Evolutionary conservation across 306 rosid genomes (phyloP).

Genomic region (Echinosophora koreensis): DNA sequence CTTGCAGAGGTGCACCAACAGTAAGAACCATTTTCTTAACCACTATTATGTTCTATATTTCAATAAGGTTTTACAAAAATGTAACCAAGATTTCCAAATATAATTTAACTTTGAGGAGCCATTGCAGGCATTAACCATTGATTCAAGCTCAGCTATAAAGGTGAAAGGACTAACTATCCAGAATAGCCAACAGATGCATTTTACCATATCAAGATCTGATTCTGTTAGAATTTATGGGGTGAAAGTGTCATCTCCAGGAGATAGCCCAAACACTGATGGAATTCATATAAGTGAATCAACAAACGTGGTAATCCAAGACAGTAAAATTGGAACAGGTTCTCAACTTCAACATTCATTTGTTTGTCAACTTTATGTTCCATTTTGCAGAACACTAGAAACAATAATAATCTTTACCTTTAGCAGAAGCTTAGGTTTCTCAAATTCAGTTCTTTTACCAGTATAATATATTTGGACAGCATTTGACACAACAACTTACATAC

Average conservation of each 20-base stretch:
- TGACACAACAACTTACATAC: no score
- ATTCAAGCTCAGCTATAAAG: slow-evolving; percentile 72
- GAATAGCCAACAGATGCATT: slow-evolving; percentile 96
- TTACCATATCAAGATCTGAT: slow-evolving; percentile 69
- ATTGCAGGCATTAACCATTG: slow-evolving; percentile 92
- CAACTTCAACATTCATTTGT: slow-evolving; percentile 10
- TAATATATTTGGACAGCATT: no score
- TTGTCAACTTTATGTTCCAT: not conserved
- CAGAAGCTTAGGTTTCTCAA: no score
- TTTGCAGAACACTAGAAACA: no score
- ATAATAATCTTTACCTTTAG: no score
- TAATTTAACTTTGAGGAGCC: slow-evolving; percentile 42
- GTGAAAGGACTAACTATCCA: slow-evolving; percentile 82
- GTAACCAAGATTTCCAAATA: slow-evolving; percentile 25
- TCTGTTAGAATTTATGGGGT: slow-evolving; percentile 73
- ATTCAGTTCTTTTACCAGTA: no score
- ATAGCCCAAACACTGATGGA: slow-evolving; percentile 97
- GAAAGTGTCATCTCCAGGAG: slow-evolving; percentile 80
- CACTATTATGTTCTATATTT: not conserved
- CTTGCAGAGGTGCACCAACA: slow-evolving; percentile 94
- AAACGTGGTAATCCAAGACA: slow-evolving; percentile 77
- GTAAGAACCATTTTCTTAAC: slow-evolving; percentile 64
- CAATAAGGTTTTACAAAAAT: slow-evolving; percentile 24
- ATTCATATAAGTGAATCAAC: slow-evolving; percentile 93
- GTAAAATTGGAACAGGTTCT: slow-evolving; percentile 95